Percentiles rank a stretch among this genome's conserved stretches.
phyloP scores from a whole-genome alignment of 208 protist genomes.

The Trypanosoma grayi region DNA sequence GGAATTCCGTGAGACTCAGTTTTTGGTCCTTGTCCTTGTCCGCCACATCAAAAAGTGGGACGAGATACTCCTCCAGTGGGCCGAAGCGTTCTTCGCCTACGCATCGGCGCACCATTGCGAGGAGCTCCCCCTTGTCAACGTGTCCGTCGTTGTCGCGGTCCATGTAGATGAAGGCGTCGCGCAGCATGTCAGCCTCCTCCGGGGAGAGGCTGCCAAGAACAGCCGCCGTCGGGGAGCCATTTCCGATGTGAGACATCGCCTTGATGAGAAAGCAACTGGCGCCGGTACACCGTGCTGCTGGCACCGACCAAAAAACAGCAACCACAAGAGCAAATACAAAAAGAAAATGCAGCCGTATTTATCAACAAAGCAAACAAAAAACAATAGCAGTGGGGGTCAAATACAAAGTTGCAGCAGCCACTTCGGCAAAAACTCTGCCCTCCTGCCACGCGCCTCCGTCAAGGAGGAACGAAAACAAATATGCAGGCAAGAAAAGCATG shows the following conservation, averaged over 20 bases:
- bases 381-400: too few species aligned
- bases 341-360: background rate
- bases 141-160: conserved; percentile 80
- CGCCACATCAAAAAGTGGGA: conserved; percentile 67
- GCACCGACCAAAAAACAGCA: background rate
- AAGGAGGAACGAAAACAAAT: too few species aligned
- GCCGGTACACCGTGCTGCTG: background rate
- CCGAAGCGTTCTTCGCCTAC: conserved; percentile 53
- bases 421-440: too few species aligned
- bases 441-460: too few species aligned
- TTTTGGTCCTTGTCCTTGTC: conserved; percentile 68
- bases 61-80: conserved; percentile 56
- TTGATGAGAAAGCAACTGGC: background rate
- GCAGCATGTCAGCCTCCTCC: conserved; percentile 88
- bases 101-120: conserved; percentile 36
- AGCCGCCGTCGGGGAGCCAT: conserved; percentile 22
- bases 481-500: too few species aligned
- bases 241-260: conserved; percentile 4
- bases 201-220: conserved; percentile 48
- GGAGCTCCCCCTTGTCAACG: conserved; percentile 51
- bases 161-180: conserved; percentile 88
- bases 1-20: conserved; percentile 74
- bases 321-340: background rate
- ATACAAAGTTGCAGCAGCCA: too few species aligned
- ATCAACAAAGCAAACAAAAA: background rate